Base-by-base conservation (phyloP, 768 basidiomycete species). In the Boletus sensibilis region DNA sequence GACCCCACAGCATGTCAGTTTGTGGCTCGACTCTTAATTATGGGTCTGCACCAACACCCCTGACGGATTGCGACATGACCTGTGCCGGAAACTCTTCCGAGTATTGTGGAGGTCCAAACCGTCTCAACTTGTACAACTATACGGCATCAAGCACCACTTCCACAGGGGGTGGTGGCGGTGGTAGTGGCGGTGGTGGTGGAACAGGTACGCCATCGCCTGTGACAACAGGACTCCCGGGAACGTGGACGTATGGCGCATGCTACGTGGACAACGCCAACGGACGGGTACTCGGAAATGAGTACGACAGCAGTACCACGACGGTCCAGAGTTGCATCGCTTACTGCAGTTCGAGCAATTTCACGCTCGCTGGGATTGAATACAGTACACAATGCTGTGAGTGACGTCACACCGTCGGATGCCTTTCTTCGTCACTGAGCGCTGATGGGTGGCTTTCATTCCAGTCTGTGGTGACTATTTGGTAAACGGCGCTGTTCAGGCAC, bases 211-310 rank as follows among this genome's bases (percentile, higher is more conserved):
- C 25, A 12, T 57, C 52, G 5, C 80, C 82, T 0, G 82, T 87
- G 27, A 78, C 74, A 1, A 66, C 64, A 10, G 82, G 79, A 21
- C 80, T 90, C 5, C 82, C 84, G 0, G 68, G 69, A 6, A 74
- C 74, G 23, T 90, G 86, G 84, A 72, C 74, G 0, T 90, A 88
- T 52, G 78, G 71, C 25, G 82, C 76, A 6, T 90, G 90, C 64
- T 92, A 81, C 69, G 82, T 89, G 82, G 90, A 92, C 66, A 84
- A 84, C 52, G 82, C 79, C 0, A 65, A 79, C 61, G 89, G 90
- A 12, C 86, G 88, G 11, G 74, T 85, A n/a, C 75, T 89, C 54
- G 62, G 69, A 27, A 74, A 71, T 33, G 75, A 80, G 60, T 56
- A 75, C 0, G 75, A 79, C 52, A 67, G 63, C 42, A 68, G 58